Conservation (phyloP, 768 basidiomycete species). For the Lactarius akahatsu region DNA sequence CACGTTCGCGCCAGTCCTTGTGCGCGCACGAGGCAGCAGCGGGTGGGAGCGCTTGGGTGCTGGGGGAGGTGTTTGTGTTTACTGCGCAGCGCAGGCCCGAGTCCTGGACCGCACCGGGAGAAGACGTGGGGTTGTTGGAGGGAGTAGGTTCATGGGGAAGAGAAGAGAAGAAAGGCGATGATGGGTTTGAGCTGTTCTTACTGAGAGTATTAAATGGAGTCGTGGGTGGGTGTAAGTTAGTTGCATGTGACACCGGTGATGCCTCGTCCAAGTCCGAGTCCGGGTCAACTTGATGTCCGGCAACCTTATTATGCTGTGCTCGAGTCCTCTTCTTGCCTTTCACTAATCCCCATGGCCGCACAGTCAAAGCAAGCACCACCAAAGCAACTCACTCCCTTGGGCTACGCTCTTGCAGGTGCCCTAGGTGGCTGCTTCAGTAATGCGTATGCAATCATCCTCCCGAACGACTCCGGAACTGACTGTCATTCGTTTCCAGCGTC, state of each 20-base stretch:
- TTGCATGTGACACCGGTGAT: slow-evolving; percentile 11
- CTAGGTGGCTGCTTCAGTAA: slow-evolving; percentile 92
- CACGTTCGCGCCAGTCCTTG: slow-evolving; percentile 55
- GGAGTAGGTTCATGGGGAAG: slow-evolving; percentile 56
- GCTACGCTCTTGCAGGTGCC: slow-evolving; percentile 88
- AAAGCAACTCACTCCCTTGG: slow-evolving; percentile 77
- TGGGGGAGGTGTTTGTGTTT: slow-evolving; percentile 54
- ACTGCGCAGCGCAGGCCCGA: slow-evolving; percentile 55
- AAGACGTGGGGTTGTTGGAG: slow-evolving; percentile 54
- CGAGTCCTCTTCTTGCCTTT: not conserved
- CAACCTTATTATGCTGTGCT: not conserved
- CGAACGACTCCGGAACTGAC: not conserved
- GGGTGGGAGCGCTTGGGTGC: slow-evolving; percentile 31
- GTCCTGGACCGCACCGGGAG: slow-evolving; percentile 58
- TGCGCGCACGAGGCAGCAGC: slow-evolving; percentile 27
- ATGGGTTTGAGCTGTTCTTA: slow-evolving; percentile 69
- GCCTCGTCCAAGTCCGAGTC: not conserved
- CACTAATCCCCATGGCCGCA: slow-evolving; percentile 36
- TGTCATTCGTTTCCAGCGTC: slow-evolving; percentile 47
- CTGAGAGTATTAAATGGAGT: slow-evolving; percentile 31
- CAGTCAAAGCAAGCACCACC: slow-evolving; percentile 47
- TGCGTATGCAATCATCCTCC: slow-evolving; percentile 57
- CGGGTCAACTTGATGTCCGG: not conserved
- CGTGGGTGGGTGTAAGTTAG: not conserved
- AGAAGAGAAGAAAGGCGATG: slow-evolving; percentile 51